phyloP scores from a whole-genome alignment of 164 flowering plant species.

The Brasenia schreberi region DNA sequence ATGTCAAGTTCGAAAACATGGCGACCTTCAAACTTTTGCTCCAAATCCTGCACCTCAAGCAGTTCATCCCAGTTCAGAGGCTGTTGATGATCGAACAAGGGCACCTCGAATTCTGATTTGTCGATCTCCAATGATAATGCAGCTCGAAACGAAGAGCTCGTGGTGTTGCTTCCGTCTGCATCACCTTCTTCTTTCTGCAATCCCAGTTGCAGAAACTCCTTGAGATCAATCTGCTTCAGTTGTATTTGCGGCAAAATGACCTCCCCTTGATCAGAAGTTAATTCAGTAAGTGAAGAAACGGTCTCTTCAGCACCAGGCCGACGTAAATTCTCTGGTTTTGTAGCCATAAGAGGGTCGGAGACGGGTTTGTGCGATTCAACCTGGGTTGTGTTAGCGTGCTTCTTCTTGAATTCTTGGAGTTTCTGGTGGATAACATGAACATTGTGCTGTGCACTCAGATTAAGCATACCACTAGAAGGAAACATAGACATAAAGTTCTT shows the following conservation, averaged over 20 bases:
- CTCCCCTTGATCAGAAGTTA: slow-evolving; percentile 4
- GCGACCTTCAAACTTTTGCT: neutral
- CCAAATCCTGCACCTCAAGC: neutral
- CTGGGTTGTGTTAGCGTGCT: slow-evolving; percentile 12
- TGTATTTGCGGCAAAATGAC: slow-evolving; percentile 7
- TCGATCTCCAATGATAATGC: neutral
- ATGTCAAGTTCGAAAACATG: neutral
- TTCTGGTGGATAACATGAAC: slow-evolving; percentile 91
- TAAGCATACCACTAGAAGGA: slow-evolving; percentile 63
- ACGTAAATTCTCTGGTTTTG: slow-evolving; percentile 3
- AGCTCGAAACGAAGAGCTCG: neutral
- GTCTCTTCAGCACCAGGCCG: slow-evolving; percentile 8
- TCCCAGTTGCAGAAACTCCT: slow-evolving; percentile 84
- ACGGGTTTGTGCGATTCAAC: slow-evolving; percentile 12
- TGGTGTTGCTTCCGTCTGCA: neutral
- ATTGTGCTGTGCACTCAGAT: slow-evolving; percentile 73
- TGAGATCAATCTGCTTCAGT: slow-evolving; percentile 84
- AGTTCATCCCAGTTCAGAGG: neutral
- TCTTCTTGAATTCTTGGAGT: slow-evolving; percentile 70
- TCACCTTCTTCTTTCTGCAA: slow-evolving; percentile 29
- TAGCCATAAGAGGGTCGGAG: slow-evolving; percentile 8
- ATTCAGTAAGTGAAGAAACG: slow-evolving; percentile 13
- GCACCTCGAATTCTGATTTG: neutral
- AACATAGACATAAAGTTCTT: slow-evolving; percentile 63
- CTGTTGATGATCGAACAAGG: neutral